Evolutionary conservation across 2,329 filamentous ascomycete species (phyloP).

Genomic region (Phoma herbarum): DNA sequence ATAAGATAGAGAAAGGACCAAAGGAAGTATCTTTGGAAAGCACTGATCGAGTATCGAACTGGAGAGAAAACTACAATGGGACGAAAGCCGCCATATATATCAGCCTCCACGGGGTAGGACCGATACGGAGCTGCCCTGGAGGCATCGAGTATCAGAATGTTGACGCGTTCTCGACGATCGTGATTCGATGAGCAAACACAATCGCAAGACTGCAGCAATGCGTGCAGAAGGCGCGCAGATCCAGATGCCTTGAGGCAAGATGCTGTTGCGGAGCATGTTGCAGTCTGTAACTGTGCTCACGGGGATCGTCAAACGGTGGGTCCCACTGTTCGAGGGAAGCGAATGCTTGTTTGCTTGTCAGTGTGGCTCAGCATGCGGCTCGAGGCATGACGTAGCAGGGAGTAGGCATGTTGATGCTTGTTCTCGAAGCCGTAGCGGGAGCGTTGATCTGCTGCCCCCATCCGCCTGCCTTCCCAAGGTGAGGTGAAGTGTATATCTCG

Average conservation of each 20-base stretch:
- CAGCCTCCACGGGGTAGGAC: constrained; percentile 16
- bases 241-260: constrained; percentile 25
- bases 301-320: constrained; percentile 33
- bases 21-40: constrained; percentile 13
- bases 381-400: constrained; percentile 6
- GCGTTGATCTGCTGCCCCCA: background rate
- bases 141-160: constrained; percentile 18
- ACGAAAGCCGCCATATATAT: constrained; percentile 20
- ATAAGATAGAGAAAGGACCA: constrained; percentile 23
- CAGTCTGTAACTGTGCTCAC: constrained; percentile 36
- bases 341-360: constrained; percentile 21
- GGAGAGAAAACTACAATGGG: constrained; percentile 4
- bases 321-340: constrained; percentile 14
- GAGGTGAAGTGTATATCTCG: background rate
- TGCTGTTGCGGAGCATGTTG: constrained; percentile 31
- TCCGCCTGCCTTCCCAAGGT: too few species aligned
- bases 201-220: constrained; percentile 23
- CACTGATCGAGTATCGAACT: constrained; percentile 21
- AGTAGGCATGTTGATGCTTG: background rate
- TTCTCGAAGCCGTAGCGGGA: background rate
- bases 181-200: constrained; percentile 22
- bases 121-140: constrained; percentile 6
- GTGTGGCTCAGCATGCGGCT: constrained; percentile 8
- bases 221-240: constrained; percentile 27
- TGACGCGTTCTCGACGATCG: constrained; percentile 18